A percentile compares a stretch with the other conserved stretches of the same genome.
Evolutionary conservation across 31 red algal genomes (phyloP).

Genomic region (Asparagopsis taxiformis): DNA sequence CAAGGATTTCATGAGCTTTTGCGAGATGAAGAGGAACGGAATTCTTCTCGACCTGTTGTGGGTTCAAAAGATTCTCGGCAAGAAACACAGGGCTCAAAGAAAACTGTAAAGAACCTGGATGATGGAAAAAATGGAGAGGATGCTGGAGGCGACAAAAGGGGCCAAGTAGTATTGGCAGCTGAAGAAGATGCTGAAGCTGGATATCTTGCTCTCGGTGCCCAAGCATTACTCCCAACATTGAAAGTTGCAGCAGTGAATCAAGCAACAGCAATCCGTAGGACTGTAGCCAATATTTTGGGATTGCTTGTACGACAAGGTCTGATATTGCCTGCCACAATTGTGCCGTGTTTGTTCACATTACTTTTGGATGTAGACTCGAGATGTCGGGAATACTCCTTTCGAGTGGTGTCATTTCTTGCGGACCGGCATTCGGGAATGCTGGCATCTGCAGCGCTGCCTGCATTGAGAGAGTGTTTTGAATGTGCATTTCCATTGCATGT

Average conservation of each 20-base stretch:
- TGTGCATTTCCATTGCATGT: constrained; percentile 32
- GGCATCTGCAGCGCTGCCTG: constrained; percentile 61
- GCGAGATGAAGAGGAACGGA: constrained; percentile 68
- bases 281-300: constrained; percentile 62
- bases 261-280: constrained; percentile 27
- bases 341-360: constrained; percentile 48
- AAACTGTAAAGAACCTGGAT: too few relatives aligned
- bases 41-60: too few relatives aligned
- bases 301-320: constrained; percentile 75
- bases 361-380: constrained; percentile 45
- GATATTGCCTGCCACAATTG: constrained; percentile 60
- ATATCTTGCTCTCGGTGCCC: constrained; percentile 65
- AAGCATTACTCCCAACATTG: constrained; percentile 56
- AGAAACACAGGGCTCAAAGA: too few relatives aligned
- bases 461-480: constrained; percentile 48
- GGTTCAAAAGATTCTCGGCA: too few relatives aligned
- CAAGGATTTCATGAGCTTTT: constrained; percentile 72
- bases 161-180: constrained; percentile 35
- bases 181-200: constrained; percentile 84
- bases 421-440: constrained; percentile 71
- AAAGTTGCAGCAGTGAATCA: constrained; percentile 22
- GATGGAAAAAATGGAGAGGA: background rate
- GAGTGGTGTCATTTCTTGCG: constrained; percentile 64
- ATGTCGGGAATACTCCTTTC: constrained; percentile 50
- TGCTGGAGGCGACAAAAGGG: background rate